Percentiles rank a stretch among this genome's conserved stretches.
These are phyloP conservation scores for Kentomonas sorsogonicus DNA, from an alignment of 208 protist genomes.

Conservation along the genomic window DNA sequence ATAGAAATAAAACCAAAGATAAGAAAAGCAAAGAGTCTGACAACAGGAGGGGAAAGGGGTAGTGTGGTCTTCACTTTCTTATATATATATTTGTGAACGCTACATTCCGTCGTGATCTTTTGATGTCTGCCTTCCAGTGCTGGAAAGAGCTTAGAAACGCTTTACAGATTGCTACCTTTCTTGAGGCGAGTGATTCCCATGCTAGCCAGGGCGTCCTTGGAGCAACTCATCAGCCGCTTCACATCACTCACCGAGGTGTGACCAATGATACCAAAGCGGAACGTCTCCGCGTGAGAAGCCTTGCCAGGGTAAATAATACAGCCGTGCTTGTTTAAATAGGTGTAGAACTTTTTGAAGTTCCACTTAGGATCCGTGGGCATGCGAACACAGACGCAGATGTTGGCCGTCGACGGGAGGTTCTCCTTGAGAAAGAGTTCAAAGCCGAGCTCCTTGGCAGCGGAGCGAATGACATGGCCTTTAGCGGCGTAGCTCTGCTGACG, in stretches of 20 bases:
- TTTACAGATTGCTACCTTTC: constrained; percentile 1
- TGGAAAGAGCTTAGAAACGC: neutral
- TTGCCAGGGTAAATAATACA: constrained; percentile 86
- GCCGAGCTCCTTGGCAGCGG: constrained; percentile 59
- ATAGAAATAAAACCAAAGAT: neutral
- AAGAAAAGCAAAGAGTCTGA: neutral
- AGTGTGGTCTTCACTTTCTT: neutral
- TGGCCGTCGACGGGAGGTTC: constrained; percentile 43
- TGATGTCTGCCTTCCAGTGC: neutral
- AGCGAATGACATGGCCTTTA: constrained; percentile 48
- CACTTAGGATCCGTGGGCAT: constrained; percentile 72
- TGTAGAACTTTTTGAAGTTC: constrained; percentile 87
- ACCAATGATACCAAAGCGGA: constrained; percentile 84
- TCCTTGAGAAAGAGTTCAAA: constrained; percentile 71
- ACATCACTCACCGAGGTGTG: constrained; percentile 49
- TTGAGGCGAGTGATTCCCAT: constrained; percentile 58
- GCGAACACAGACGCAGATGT: constrained; percentile 80
- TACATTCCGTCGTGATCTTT: no score
- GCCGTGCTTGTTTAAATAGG: constrained; percentile 53
- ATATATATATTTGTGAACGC: no score
- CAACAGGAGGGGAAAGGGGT: neutral
- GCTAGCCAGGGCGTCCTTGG: constrained; percentile 36
- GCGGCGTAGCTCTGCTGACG: constrained; percentile 40
- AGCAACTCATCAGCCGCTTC: constrained; percentile 39
- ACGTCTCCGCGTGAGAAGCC: constrained; percentile 77